Conservation (phyloP, 257 asterid genomes). For the Solanum rostratum region DNA sequence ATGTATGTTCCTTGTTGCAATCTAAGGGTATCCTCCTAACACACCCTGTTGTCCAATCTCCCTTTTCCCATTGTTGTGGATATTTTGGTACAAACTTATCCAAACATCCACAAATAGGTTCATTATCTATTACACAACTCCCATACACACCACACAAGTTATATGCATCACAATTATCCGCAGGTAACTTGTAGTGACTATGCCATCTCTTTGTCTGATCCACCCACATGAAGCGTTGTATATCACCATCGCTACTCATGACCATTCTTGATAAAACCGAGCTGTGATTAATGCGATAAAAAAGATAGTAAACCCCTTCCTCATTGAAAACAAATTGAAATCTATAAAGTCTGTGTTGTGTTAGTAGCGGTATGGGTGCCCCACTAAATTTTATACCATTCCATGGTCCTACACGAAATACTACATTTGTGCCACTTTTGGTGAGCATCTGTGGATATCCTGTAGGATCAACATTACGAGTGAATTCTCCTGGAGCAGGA, state of each 20-base stretch:
- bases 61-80: slow-evolving; percentile 6
- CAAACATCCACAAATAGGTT: slow-evolving; percentile 14
- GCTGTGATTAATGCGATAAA: background rate
- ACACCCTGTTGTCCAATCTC: background rate
- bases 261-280: background rate
- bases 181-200: background rate
- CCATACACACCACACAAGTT: background rate
- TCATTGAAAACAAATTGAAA: background rate
- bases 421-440: background rate
- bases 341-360: too few species aligned
- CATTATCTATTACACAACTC: background rate
- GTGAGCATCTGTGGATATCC: slow-evolving; percentile 7
- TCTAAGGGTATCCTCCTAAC: background rate
- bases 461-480: slow-evolving; percentile 4
- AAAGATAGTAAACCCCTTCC: background rate
- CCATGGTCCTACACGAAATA: slow-evolving; percentile 29
- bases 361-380: background rate
- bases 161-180: background rate
- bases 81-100: slow-evolving; percentile 2
- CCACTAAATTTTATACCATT: slow-evolving; percentile 24
- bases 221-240: background rate
- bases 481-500: background rate
- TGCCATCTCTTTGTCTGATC: background rate
- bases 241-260: background rate
- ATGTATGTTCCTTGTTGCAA: slow-evolving; percentile 1